Evolutionary conservation across 2,329 filamentous ascomycete genomes (phyloP).

Genomic region (Talaromyces sp.): DNA sequence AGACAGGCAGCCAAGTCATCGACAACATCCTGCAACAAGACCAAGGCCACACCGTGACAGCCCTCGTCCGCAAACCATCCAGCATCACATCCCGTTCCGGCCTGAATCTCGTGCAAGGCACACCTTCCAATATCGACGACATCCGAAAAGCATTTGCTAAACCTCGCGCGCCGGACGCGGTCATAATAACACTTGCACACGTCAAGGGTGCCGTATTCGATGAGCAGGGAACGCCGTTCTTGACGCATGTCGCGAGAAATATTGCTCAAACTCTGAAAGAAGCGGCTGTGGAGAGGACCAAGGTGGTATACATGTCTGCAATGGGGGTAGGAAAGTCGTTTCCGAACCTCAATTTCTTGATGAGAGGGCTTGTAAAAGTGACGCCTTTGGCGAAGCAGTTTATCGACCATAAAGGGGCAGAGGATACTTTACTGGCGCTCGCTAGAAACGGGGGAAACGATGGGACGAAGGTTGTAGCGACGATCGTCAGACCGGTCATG

Average conservation of each 20-base stretch:
- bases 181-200: constrained; percentile 9
- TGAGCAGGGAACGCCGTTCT: constrained; percentile 1
- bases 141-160: constrained; percentile 5
- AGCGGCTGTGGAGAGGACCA: neutral
- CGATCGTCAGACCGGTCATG: constrained; percentile 14
- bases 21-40: constrained; percentile 6
- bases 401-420: constrained; percentile 11
- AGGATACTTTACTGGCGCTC: neutral
- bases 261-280: neutral
- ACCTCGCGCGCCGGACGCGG: neutral
- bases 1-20: constrained; percentile 16
- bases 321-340: constrained; percentile 9
- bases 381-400: constrained; percentile 10
- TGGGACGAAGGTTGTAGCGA: neutral
- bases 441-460: neutral
- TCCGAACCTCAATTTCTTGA: constrained; percentile 14
- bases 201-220: constrained; percentile 12
- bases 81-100: neutral
- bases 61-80: constrained; percentile 13
- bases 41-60: constrained; percentile 12
- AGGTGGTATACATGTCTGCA: constrained; percentile 16
- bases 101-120: constrained; percentile 10
- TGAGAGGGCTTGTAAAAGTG: constrained; percentile 5
- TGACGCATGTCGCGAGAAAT: constrained; percentile 12
- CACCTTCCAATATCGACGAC: constrained; percentile 12